Evolutionary conservation across 495 filamentous ascomycete genomes (phyloP), one percentile per base, ranked within the genome.

Genomic region (Penicillium steckii): DNA sequence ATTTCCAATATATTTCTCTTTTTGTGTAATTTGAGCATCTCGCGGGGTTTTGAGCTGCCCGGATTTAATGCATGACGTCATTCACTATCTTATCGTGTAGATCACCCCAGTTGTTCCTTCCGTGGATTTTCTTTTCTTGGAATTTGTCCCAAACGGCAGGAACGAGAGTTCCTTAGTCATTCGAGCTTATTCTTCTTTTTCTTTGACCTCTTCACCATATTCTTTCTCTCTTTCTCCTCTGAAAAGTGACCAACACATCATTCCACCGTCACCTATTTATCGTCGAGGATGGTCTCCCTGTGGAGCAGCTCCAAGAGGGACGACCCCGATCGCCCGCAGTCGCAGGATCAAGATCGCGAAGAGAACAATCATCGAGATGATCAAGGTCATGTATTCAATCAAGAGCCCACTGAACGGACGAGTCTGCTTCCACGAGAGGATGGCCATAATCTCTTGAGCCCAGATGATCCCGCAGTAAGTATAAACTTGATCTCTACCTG

Each of bases 391-490:
- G 33, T 35, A 24, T 13, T 2, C 29, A 46, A 48, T 18, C 57
- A 59, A 32, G 65, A 74, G 48, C 62, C 87, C 13, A 80, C 88
- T 57, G 93, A 97, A 66, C 80, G 86, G 51, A 90, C 89, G 13
- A 78, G 86, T 27, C 73, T 96, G 49, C 75, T 95, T 27, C 80
- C 86, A 35, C 70, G 64, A 38, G 80, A 84, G 44, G 72, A 74
- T 48, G 70, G 70, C 21, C 77, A 83, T 44, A 80, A 77, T 35
- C 93, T 86, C 59, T 74, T 97, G 35, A 88, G 86, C 54, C 93
- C 92, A n/a, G 90, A 96, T 79, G 93, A 97, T 69, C 94, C 93
- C 45, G 92, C 92, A 47, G 94, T 91, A 76, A n/a, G n/a, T n/a
- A n/a, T n/a, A n/a, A n/a, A n/a, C n/a, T n/a, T n/a, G n/a, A n/a